Evolutionary conservation across 306 rosid genomes (phyloP).

Genomic region (Vicia faba): DNA sequence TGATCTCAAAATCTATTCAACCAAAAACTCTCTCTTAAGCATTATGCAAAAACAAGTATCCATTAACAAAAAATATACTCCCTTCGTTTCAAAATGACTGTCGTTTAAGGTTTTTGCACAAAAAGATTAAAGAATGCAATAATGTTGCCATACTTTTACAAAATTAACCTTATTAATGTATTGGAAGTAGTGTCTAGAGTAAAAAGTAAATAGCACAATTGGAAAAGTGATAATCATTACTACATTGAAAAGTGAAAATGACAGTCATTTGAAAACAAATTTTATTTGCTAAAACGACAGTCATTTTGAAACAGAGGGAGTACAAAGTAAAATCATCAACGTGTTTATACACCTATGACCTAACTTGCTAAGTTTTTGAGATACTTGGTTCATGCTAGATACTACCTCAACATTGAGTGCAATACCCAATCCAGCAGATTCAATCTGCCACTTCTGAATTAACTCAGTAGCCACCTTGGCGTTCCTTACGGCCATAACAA

Average conservation of each 20-base stretch:
- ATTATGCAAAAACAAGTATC: neutral
- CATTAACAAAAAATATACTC: neutral
- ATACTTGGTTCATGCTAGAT: constrained; percentile 12
- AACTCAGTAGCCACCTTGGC: constrained; percentile 72
- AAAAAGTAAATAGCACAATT: too few relatives aligned
- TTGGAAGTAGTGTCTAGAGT: too few relatives aligned
- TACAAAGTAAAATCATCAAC: neutral
- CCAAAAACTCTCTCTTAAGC: neutral
- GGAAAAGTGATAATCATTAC: too few relatives aligned
- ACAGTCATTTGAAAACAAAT: too few relatives aligned
- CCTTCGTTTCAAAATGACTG: too few relatives aligned
- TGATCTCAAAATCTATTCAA: neutral
- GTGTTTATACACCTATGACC: neutral
- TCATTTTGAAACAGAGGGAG: too few relatives aligned
- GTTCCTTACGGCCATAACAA: constrained; percentile 98
- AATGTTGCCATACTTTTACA: too few relatives aligned
- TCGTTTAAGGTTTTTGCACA: too few relatives aligned
- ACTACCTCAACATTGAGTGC: constrained; percentile 98
- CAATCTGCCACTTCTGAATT: constrained; percentile 90
- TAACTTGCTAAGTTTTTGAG: neutral
- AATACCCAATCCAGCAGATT: constrained; percentile 77
- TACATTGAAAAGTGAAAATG: too few relatives aligned
- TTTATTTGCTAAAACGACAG: too few relatives aligned
- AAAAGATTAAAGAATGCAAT: too few relatives aligned
- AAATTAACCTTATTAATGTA: too few relatives aligned